Evolutionary conservation across 768 basidiomycete genomes (phyloP), one percentile per base, ranked within the genome.

Genomic region (Pisolithus albus): DNA sequence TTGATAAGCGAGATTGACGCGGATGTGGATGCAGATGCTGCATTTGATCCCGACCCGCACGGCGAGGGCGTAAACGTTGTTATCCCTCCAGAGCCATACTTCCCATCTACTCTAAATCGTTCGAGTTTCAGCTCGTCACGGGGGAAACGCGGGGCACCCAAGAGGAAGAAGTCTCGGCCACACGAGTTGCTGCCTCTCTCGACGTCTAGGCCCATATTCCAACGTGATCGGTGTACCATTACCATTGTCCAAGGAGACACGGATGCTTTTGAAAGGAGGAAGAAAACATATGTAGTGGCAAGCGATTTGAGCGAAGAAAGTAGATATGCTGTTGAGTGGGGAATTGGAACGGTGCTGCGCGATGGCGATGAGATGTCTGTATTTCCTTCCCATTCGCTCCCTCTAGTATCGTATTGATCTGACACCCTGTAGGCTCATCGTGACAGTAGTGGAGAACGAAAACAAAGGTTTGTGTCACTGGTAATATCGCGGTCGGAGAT

Each of bases 271-370:
- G 71, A 78, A 41, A 79, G 80, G 63, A 76, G 79, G 56, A 75
- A 80, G 57, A 77, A 80, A 54, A 71, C 69, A 54, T 99, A 97
- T 67, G 75, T 96, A 10, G 86, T 98, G 19, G 88, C 93, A 5
- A 96, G 92, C 62, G 96, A 99, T 77, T 65, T 98, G 60, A 92
- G 88, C 54, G 91, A 96, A 58, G 95, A 99, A 71, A 86, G 84
- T 67, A 76, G 86, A 32, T 99, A 94, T 67, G 96, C 96, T 0
- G 82, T 98, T 6, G 94, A 98, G 67, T 99, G 95, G 96, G 92
- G 89, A 9, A 94, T 98, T 50, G 95, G 94, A 2, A 97, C 95
- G 0, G 95, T 97, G 2, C 72, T 96, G 54, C 73, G 93, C 55
- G 93, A 97, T 68, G 95, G 95, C 2, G 96, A 99, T 61, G 89